Percentiles rank a stretch among this genome's conserved stretches.
Evolutionary conservation across 163 green algal genomes (phyloP).

Genomic region (Prototheca cutis): DNA sequence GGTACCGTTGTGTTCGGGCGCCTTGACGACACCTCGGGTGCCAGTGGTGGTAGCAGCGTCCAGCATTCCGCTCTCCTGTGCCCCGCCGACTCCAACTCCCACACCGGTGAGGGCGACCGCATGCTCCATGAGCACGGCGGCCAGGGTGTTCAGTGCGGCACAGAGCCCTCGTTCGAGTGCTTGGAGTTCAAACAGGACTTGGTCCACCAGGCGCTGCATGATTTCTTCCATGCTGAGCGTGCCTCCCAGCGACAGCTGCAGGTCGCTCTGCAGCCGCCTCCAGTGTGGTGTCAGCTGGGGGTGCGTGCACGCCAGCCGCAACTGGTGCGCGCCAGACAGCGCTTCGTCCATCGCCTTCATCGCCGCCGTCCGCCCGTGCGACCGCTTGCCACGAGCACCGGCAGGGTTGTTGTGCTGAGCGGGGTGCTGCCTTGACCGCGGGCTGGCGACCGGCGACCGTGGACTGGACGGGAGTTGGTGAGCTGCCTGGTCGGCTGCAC

Average conservation of each 20-base stretch:
- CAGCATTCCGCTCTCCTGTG: too few relatives aligned
- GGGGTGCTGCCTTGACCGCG: too few relatives aligned
- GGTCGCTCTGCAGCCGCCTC: slow-evolving; percentile 35
- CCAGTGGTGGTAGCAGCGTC: too few relatives aligned
- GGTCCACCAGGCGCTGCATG: slow-evolving; percentile 43
- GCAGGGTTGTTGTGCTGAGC: not conserved
- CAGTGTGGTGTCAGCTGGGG: slow-evolving; percentile 59
- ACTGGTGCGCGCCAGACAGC: slow-evolving; percentile 26
- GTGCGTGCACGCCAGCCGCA: slow-evolving; percentile 54
- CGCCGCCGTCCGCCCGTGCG: slow-evolving; percentile 1
- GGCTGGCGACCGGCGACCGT: too few relatives aligned
- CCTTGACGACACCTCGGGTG: too few relatives aligned
- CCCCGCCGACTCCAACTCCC: too few relatives aligned
- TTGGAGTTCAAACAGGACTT: slow-evolving; percentile 49
- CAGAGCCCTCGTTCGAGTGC: slow-evolving; percentile 51
- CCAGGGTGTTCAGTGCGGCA: slow-evolving; percentile 45
- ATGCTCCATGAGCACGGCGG: slow-evolving; percentile 21
- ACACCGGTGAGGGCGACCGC: too few relatives aligned
- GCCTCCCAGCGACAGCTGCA: slow-evolving; percentile 39
- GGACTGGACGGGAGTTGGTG: too few relatives aligned
- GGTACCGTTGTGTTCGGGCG: too few relatives aligned
- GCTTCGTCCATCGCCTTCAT: slow-evolving; percentile 28
- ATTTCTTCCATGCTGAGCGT: slow-evolving; percentile 39
- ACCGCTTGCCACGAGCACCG: not conserved
- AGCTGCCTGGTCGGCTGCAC: too few relatives aligned